Evolutionary conservation across 1,139 yeast species (phyloP).

Genomic region (Yamadazyma triangularis): DNA sequence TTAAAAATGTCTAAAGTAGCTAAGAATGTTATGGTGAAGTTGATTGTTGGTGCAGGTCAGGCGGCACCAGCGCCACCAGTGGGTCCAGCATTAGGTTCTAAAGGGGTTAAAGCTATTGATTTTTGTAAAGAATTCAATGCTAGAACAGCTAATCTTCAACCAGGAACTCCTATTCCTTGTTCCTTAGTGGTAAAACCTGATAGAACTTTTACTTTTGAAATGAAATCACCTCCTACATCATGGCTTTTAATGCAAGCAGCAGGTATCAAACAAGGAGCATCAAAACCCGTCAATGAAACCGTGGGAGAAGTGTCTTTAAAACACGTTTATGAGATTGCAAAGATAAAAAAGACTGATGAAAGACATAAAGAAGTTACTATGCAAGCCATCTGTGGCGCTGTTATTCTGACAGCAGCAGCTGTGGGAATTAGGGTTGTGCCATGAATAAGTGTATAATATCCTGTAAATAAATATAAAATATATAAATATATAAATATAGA

Average conservation of each 20-base stretch:
- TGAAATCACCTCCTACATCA: conserved; percentile 90
- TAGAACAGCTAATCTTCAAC: conserved; percentile 79
- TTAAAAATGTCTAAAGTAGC: conserved; percentile 7
- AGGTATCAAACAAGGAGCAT: conserved; percentile 77
- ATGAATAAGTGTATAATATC: conserved; percentile 21
- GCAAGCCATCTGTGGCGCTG: conserved; percentile 74
- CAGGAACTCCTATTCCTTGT: conserved; percentile 90
- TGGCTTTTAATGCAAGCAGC: conserved; percentile 84
- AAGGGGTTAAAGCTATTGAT: conserved; percentile 98
- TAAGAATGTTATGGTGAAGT: conserved; percentile 63
- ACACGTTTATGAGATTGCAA: conserved; percentile 92
- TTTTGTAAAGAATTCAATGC: conserved; percentile 98
- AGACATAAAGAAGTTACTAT: conserved; percentile 69
- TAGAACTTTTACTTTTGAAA: conserved; percentile 78
- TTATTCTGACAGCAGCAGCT: conserved; percentile 81
- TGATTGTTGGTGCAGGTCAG: conserved; percentile 96
- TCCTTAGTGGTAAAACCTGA: conserved; percentile 86
- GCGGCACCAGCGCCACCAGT: conserved; percentile 99
- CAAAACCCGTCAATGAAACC: conserved; percentile 41
- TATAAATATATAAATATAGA: conserved; percentile 1
- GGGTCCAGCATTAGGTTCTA: conserved; percentile 98
- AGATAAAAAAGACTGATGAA: conserved; percentile 83
- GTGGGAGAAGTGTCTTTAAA: conserved; percentile 79
- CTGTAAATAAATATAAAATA: background rate
- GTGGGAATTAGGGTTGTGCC: conserved; percentile 82